Evolutionary conservation across 2,329 filamentous ascomycete genomes (phyloP), one percentile per base, ranked within the genome.

Genomic region (Colletotrichum sp.): DNA sequence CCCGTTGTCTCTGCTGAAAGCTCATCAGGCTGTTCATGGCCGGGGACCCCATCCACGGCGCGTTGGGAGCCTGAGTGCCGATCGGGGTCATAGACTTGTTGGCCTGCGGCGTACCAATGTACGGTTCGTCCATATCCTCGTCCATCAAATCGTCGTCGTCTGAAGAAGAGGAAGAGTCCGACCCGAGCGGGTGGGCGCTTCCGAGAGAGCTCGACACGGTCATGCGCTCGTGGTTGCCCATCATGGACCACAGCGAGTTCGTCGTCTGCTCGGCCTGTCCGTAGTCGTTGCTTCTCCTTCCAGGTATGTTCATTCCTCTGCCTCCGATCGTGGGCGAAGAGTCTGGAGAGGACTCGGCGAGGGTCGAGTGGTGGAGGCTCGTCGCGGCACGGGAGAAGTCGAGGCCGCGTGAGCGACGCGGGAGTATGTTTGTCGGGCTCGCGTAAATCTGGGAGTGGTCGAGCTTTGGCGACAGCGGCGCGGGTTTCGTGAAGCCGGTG

Each of bases 341-440:
- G 83, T 98, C 96, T 5, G 96, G 96, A 7, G 95, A 97, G 1
- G 95, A 94, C 83, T 98, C 95, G 72, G 96, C 96, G 10, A 99
- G 90, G 1, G 95, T 99, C 18, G 96, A 98, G 85, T 99, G 97
- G 85, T 99, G 97, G 26, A 99, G 89, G 82, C 96, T 98, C 13
- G 96, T 98, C 77, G 95, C 97, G 13, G 96, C 96, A 79, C 96
- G 92, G 55, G 96, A 96, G 84, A 98, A 99, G 86, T 99, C 96
- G 77, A 98, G 89, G 59, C 96, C 96, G 72, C 96, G 92, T 34
- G 96, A 98, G 77, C 96, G 93, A 78, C 96, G 92, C 21, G 96
- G 96, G 9, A 99, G 90, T 63, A 98, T 94, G 70, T 96, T 98
- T 30, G 95, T 94, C 3, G 96, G 96, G 3, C 95, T 96, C 57